Evolutionary conservation across 2,329 filamentous ascomycete species (phyloP).

Genomic region (Aspergillus pseudonomiae): DNA sequence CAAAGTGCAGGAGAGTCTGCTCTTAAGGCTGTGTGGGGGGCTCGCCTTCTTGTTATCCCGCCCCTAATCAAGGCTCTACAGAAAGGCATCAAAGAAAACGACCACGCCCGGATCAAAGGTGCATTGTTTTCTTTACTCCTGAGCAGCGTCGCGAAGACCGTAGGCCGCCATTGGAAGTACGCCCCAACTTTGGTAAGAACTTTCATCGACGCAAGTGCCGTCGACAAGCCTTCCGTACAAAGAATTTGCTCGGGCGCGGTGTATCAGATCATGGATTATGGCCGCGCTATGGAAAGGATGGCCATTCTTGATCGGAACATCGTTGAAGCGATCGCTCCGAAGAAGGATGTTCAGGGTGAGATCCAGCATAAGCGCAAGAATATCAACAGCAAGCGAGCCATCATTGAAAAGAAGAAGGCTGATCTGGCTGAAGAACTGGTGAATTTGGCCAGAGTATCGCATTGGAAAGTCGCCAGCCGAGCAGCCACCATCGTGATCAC

Average conservation of each 20-base stretch:
- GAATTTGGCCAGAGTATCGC: constrained; percentile 73
- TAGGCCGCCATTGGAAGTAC: constrained; percentile 91
- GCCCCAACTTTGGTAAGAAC: constrained; percentile 85
- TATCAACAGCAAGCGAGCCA: constrained; percentile 72
- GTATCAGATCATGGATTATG: constrained; percentile 89
- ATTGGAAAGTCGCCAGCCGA: constrained; percentile 94
- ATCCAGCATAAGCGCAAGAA: constrained; percentile 67
- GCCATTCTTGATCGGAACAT: constrained; percentile 75
- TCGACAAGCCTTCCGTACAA: constrained; percentile 94
- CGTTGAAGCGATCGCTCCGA: constrained; percentile 72
- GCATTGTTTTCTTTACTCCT: constrained; percentile 89
- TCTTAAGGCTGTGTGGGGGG: constrained; percentile 85
- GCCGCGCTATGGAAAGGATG: constrained; percentile 82
- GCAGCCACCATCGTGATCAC: constrained; percentile 91
- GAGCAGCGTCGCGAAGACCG: constrained; percentile 83
- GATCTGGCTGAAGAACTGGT: constrained; percentile 80
- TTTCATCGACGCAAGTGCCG: constrained; percentile 85
- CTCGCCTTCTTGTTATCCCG: constrained; percentile 85
- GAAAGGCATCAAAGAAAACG: constrained; percentile 74
- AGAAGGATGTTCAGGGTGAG: constrained; percentile 61
- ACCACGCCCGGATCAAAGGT: constrained; percentile 92
- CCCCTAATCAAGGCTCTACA: constrained; percentile 79
- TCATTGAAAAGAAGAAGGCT: constrained; percentile 82
- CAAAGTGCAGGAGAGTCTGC: constrained; percentile 92
- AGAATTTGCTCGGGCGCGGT: constrained; percentile 79